Percentiles rank a stretch among this genome's conserved stretches.
Evolutionary conservation across 1,284 basidiomycete species (phyloP).

Genomic region (Schizophyllum amplum): DNA sequence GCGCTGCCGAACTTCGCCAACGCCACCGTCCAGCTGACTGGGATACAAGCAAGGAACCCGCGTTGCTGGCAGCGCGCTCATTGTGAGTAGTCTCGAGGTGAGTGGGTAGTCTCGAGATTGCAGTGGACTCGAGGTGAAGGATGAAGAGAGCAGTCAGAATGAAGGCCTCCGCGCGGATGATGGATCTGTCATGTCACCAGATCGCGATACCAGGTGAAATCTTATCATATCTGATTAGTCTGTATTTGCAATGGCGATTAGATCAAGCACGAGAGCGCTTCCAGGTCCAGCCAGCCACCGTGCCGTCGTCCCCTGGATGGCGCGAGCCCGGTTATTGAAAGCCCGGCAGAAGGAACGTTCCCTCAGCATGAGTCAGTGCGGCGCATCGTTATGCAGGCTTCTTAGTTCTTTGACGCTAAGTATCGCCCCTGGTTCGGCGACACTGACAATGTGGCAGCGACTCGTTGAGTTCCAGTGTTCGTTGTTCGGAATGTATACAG

Average conservation of each 20-base stretch:
- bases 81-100: not conserved
- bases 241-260: not conserved
- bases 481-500: not conserved
- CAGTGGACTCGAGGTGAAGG: not conserved
- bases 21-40: too few relatives aligned
- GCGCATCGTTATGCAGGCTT: too few relatives aligned
- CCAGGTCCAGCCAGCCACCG: too few relatives aligned
- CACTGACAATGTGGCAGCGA: too few relatives aligned
- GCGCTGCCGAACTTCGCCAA: too few relatives aligned
- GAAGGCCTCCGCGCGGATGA: not conserved
- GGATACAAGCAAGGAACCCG: conserved; percentile 4
- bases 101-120: not conserved
- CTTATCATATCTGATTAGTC: not conserved
- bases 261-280: not conserved
- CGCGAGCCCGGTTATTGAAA: too few relatives aligned
- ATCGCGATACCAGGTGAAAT: not conserved
- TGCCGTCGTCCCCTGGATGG: too few relatives aligned
- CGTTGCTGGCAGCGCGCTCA: conserved; percentile 1
- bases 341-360: too few relatives aligned
- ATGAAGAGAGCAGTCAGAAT: not conserved
- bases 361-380: too few relatives aligned
- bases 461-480: too few relatives aligned
- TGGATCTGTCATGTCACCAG: not conserved
- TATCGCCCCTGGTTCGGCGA: too few relatives aligned
- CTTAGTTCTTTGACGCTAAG: too few relatives aligned